Base-by-base conservation (phyloP, 148 eudicot genomes). In the Arbutus unedo region DNA sequence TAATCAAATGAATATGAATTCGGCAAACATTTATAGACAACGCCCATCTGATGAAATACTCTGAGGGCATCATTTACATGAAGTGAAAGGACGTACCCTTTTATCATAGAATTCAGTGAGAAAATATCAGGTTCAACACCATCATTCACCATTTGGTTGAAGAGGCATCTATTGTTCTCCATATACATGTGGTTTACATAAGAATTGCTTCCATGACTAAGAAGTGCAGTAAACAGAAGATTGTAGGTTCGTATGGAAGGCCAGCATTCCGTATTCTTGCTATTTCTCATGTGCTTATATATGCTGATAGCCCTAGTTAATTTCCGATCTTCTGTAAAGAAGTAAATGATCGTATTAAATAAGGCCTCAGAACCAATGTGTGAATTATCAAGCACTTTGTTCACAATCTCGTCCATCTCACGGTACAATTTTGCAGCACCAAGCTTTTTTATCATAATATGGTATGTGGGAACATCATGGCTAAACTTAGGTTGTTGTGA, bases 1-100 rank as follows among this genome's bases (percentile, higher is more conserved):
- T 90, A 88, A 89, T 96, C 89, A 84, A 91, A 96, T 0, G 98
- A 90, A 88, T 80, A 82, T 1, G 93, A 86, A 82, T 94, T 91
- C 4, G 98, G 95, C 45, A 66, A 73, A 83, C 92, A 90, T 23
- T 85, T 84, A 82, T 94, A 96, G 21, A 90, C 93, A 47, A 83
- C 90, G 54, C 90, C 97, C 94, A 96, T 91, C 83, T 96, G 99
- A 84, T 93, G 96, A 87, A 94, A 96, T 76, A 96, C 87, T 82
- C 95, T 90, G n/a, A 96, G 89, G 43, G 94, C 98, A 48, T 94
- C 98, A 79, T 94, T 94, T 3, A 96, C 88, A 59, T 94, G 97
- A 81, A 91, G 92, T 10, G 98, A 93, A 68, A 94, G 86, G 77
- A 94, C 98, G 81, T 94, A 96, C 7, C 98, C 99, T 81, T 90